Evolutionary conservation across 2,329 filamentous ascomycete species (phyloP).

Genomic region (Penicillium sp.): DNA sequence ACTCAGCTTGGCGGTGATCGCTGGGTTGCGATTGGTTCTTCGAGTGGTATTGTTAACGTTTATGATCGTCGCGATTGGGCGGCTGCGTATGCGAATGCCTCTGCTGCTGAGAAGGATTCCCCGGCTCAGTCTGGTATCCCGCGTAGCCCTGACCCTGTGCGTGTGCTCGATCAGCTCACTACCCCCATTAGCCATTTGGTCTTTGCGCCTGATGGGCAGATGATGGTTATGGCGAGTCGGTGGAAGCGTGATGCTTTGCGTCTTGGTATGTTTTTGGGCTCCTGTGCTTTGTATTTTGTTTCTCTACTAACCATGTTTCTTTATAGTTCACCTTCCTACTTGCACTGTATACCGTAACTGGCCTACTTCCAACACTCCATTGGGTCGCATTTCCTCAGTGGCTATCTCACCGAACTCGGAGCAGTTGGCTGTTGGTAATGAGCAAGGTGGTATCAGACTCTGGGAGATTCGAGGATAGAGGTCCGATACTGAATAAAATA

Average conservation of each 20-base stretch:
- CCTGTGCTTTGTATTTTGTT: neutral
- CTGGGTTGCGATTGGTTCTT: constrained; percentile 86
- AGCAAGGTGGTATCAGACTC: constrained; percentile 79
- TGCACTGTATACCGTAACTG: constrained; percentile 96
- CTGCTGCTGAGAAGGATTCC: constrained; percentile 21
- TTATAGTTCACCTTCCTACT: constrained; percentile 74
- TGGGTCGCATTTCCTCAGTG: constrained; percentile 76
- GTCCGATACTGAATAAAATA: constrained; percentile 5
- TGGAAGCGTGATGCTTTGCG: constrained; percentile 86
- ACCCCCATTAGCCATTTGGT: constrained; percentile 76
- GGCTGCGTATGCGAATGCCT: constrained; percentile 35
- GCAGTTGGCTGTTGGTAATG: constrained; percentile 81
- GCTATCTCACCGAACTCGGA: constrained; percentile 66
- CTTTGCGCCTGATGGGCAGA: constrained; percentile 86
- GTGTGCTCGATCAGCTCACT: constrained; percentile 78
- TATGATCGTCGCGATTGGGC: constrained; percentile 76
- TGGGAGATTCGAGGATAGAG: constrained; percentile 78
- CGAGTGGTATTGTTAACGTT: constrained; percentile 84
- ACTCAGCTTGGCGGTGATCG: constrained; percentile 66
- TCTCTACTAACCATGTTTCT: constrained; percentile 6
- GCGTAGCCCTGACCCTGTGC: constrained; percentile 67
- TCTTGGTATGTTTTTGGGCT: constrained; percentile 48
- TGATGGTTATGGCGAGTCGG: constrained; percentile 79
- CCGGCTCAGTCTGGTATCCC: constrained; percentile 52
- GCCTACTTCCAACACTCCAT: constrained; percentile 85